Evolutionary conservation across 2,329 filamentous ascomycete genomes (phyloP), one percentile per base, ranked within the genome.

Genomic region (Arthrobotrys conoides): DNA sequence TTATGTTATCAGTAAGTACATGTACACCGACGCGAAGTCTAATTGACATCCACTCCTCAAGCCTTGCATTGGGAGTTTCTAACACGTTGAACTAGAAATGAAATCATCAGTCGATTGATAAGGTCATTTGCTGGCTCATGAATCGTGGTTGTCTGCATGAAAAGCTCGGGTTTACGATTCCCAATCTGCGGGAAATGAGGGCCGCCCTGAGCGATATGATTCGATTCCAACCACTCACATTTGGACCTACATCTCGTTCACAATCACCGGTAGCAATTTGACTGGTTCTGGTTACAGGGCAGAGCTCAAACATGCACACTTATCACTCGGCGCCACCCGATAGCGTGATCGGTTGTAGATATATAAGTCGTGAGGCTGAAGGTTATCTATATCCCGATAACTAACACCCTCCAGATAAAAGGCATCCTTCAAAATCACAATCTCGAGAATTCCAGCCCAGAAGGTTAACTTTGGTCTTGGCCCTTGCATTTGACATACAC

Each of bases 301-400:
- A 57, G 24, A 38, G 18, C 16, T 16, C 51, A 36, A 55, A 5
- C 53, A 38, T 61, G 55, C 55, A 44, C 18, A 24, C 55, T 61
- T 61, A 61, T 61, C 55, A 61, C 20, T 61, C 55, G 55, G 55
- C 55, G 55, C 55, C 55, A 61, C 24, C 55, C 55, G 55, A 61
- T 61, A 33, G 18, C 55, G 55, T 41, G 55, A 41, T 61, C 55
- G 55, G 30, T 61, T 51, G 22, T 33, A 61, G 55, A 61, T 24
- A 44, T 41, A 22, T 61, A 41, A 16, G 20, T 36, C 2, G 30
- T 14, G 55, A 61, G 55, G 55, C 55, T 61, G 55, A 61, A 44
- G 20, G 27, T 30, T 30, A 30, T 30, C 53, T 38, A 18, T n/a
- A 57, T 22, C 12, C 33, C 55, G 55, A 61, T 61, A 44, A 61